Conservation (phyloP, 2,329 filamentous ascomycete genomes). For the Aspergillus felis region DNA sequence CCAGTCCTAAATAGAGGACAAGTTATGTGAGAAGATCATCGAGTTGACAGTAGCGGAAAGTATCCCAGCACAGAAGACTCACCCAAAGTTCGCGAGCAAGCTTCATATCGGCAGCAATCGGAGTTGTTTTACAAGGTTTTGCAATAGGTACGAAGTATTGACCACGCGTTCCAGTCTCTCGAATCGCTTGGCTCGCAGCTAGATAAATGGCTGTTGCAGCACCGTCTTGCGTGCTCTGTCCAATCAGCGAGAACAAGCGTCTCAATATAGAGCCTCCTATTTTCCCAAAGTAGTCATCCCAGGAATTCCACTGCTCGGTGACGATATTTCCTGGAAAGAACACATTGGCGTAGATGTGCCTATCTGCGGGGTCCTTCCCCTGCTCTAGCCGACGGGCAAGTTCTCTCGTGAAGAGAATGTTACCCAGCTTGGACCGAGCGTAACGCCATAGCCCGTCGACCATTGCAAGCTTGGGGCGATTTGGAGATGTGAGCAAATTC, state of each 20-base stretch:
- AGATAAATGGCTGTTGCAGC: slow-evolving; percentile 30
- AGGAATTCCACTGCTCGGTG: slow-evolving; percentile 28
- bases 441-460: slow-evolving; percentile 29
- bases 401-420: slow-evolving; percentile 30
- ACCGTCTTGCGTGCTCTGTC: slow-evolving; percentile 25
- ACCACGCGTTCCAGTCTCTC: slow-evolving; percentile 20
- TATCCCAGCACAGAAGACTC: neutral
- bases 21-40: neutral
- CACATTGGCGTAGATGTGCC: slow-evolving; percentile 27
- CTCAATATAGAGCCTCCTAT: slow-evolving; percentile 19
- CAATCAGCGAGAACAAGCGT: slow-evolving; percentile 16
- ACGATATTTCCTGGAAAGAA: slow-evolving; percentile 33
- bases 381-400: slow-evolving; percentile 21
- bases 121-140: slow-evolving; percentile 20
- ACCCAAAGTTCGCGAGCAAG: slow-evolving; percentile 33
- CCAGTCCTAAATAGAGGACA: slow-evolving; percentile 13
- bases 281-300: slow-evolving; percentile 24
- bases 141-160: slow-evolving; percentile 39
- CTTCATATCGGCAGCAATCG: slow-evolving; percentile 25
- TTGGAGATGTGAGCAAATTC: slow-evolving; percentile 19
- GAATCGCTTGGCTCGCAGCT: slow-evolving; percentile 22
- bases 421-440: slow-evolving; percentile 30
- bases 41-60: neutral
- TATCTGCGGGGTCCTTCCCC: slow-evolving; percentile 13
- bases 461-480: slow-evolving; percentile 15